Conservation (phyloP, 345 rosid species). For the Moringa oleifera region DNA sequence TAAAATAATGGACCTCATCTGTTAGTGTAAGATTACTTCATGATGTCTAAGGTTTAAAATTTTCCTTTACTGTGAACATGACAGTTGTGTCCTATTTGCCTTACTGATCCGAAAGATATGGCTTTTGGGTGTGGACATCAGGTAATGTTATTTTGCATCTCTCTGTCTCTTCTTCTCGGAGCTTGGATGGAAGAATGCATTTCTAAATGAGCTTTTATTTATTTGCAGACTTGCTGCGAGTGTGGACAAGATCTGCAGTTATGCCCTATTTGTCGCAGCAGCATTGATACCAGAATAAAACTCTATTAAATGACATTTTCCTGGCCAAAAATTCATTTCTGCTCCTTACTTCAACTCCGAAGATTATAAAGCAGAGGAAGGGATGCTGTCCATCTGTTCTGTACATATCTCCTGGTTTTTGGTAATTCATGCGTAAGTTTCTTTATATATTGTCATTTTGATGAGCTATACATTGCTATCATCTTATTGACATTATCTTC, state of each 20-base stretch:
- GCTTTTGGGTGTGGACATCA: constrained; percentile 84
- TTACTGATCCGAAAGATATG: constrained; percentile 55
- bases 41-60: not conserved
- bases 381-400: no score
- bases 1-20: not conserved
- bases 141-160: constrained; percentile 29
- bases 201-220: constrained; percentile 2
- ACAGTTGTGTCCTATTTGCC: constrained; percentile 66
- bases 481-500: no score
- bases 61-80: constrained; percentile 6
- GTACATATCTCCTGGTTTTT: no score
- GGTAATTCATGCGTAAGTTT: no score
- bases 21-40: not conserved
- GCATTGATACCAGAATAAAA: constrained; percentile 70
- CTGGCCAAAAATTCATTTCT: not conserved
- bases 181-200: constrained; percentile 7
- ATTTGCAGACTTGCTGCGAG: constrained; percentile 72
- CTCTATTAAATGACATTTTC: constrained; percentile 44
- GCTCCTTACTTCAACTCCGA: not conserved
- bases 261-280: constrained; percentile 82
- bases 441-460: no score
- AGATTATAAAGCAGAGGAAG: no score
- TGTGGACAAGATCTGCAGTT: constrained; percentile 69
- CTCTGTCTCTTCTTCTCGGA: not conserved
- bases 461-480: no score